phyloP scores from a whole-genome alignment of 805 yeast genomes.

The Spencermartinsiella europaea region DNA sequence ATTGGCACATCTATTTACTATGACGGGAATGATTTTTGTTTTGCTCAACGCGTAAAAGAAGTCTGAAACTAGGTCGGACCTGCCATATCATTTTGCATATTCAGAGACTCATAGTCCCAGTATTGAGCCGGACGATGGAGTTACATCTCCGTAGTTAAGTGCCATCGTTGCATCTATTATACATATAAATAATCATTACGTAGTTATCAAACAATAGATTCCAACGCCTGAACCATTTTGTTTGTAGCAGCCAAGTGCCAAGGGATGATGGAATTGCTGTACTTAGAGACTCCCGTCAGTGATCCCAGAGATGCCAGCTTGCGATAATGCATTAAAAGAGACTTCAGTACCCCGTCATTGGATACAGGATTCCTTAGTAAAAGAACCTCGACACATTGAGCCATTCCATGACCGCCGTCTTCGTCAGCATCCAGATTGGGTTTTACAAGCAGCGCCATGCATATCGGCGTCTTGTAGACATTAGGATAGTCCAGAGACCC shows the following conservation, averaged over 20 bases:
- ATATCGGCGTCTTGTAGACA: not conserved
- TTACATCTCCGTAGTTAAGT: too few relatives aligned
- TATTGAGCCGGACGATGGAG: too few relatives aligned
- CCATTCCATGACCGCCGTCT: constrained; percentile 3
- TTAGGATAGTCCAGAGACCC: constrained; percentile 4
- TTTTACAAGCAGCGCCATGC: constrained; percentile 21
- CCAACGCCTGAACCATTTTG: constrained; percentile 21
- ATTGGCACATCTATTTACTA: not conserved
- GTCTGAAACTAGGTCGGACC: too few relatives aligned
- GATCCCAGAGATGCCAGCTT: constrained; percentile 33
- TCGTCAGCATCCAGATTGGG: constrained; percentile 10
- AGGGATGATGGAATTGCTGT: constrained; percentile 30
- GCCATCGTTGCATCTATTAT: too few relatives aligned
- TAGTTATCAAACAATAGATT: constrained; percentile 2
- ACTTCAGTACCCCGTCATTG: constrained; percentile 25
- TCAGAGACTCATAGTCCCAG: too few relatives aligned
- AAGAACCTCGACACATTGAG: constrained; percentile 21
- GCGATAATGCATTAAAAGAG: constrained; percentile 33
- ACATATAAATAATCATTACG: too few relatives aligned
- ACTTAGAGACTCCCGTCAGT: constrained; percentile 30
- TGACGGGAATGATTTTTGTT: too few relatives aligned
- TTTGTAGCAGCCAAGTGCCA: constrained; percentile 37
- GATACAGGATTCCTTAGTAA: constrained; percentile 23
- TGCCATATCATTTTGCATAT: too few relatives aligned
- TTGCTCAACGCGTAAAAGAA: too few relatives aligned